Percentiles rank a stretch among this genome's conserved stretches.
Evolutionary conservation across 371 early-diverging fungal genomes (phyloP).

Genomic region (Apophysomyces sp.): DNA sequence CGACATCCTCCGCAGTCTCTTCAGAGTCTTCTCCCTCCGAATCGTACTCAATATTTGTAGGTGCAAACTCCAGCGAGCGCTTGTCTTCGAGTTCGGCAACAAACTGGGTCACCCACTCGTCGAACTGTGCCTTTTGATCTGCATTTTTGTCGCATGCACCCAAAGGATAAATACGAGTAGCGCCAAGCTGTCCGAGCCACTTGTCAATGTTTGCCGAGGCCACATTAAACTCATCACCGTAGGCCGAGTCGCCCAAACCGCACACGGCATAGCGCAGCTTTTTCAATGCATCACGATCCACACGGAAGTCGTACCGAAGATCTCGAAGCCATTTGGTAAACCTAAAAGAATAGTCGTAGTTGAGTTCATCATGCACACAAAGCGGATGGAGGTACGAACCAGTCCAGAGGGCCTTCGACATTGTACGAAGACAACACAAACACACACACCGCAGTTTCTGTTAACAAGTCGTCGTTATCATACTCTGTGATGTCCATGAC

Average conservation of each 20-base stretch:
- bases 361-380: not conserved
- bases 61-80: slow-evolving; percentile 37
- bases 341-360: not conserved
- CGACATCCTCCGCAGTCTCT: slow-evolving; percentile 31
- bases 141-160: slow-evolving; percentile 70
- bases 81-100: slow-evolving; percentile 47
- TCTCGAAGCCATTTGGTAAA: slow-evolving; percentile 69
- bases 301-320: slow-evolving; percentile 66
- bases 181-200: slow-evolving; percentile 68
- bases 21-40: slow-evolving; percentile 57
- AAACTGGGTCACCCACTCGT: slow-evolving; percentile 54
- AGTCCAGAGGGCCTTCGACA: slow-evolving; percentile 73
- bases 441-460: slow-evolving; percentile 59
- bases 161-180: slow-evolving; percentile 63
- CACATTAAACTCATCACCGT: slow-evolving; percentile 64
- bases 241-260: slow-evolving; percentile 77
- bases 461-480: slow-evolving; percentile 68
- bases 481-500: slow-evolving; percentile 67
- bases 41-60: slow-evolving; percentile 51
- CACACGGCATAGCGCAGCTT: slow-evolving; percentile 70
- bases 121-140: slow-evolving; percentile 59
- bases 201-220: slow-evolving; percentile 64
- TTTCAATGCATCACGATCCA: slow-evolving; percentile 56
- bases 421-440: slow-evolving; percentile 74
- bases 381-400: slow-evolving; percentile 24